A percentile compares a stretch with the other conserved stretches of the same genome.
Conservation (phyloP, 306 rosid genomes). For the Cucumis hystrix region DNA sequence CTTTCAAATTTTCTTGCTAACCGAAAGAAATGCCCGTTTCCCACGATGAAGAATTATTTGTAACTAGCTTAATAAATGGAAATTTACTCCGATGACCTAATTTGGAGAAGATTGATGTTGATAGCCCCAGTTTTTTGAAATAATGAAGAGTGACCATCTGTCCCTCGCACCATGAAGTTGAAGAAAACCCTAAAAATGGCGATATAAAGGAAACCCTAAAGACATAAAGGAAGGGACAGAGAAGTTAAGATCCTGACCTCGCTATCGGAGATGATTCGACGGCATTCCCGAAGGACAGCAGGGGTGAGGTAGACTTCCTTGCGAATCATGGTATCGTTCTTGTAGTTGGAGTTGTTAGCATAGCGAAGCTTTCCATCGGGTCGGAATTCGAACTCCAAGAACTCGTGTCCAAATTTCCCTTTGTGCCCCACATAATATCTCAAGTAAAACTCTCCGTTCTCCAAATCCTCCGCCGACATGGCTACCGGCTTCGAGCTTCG, state of each 20-base stretch:
- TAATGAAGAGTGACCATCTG: too few relatives aligned
- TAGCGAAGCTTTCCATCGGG: slow-evolving; percentile 74
- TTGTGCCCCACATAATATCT: slow-evolving; percentile 89
- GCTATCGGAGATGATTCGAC: slow-evolving; percentile 75
- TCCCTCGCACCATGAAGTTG: neutral
- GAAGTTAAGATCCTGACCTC: slow-evolving; percentile 30
- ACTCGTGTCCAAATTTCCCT: slow-evolving; percentile 90
- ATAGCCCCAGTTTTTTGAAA: too few relatives aligned
- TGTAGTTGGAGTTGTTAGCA: slow-evolving; percentile 98
- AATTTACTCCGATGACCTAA: too few relatives aligned
- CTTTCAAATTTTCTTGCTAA: too few relatives aligned
- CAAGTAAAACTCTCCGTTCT: slow-evolving; percentile 58
- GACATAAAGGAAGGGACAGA: neutral
- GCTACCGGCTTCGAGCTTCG: neutral
- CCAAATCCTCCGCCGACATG: slow-evolving; percentile 20
- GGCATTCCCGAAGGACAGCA: slow-evolving; percentile 82
- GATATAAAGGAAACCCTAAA: neutral
- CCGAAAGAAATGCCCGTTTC: too few relatives aligned
- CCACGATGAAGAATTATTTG: too few relatives aligned
- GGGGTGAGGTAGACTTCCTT: slow-evolving; percentile 92
- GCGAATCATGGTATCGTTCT: slow-evolving; percentile 95
- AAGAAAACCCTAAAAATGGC: neutral
- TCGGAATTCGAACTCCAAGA: slow-evolving; percentile 60
- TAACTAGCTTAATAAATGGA: too few relatives aligned
- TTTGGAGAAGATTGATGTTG: too few relatives aligned